phyloP scores from a whole-genome alignment of 129 eudicot species.

The Centella asiatica region DNA sequence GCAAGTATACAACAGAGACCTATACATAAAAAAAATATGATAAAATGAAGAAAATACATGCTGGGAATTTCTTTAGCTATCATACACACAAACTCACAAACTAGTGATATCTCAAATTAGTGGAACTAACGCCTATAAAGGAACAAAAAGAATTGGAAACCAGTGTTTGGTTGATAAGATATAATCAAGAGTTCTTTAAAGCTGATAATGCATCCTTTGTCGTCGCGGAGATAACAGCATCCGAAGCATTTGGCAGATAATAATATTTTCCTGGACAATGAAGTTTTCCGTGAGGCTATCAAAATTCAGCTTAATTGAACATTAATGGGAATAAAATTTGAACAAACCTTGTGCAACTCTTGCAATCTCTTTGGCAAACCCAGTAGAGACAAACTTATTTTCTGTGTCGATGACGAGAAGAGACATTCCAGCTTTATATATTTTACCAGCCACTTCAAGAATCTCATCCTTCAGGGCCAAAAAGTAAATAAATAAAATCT shows the following conservation, averaged over 20 bases:
- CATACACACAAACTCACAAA: neutral
- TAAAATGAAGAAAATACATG: neutral
- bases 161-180: neutral
- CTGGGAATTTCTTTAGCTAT: neutral
- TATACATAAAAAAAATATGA: too few species aligned
- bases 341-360: constrained; percentile 84
- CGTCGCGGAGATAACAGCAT: constrained; percentile 88
- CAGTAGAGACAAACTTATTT: constrained; percentile 93
- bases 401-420: constrained; percentile 92
- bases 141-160: neutral
- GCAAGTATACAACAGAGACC: too few species aligned
- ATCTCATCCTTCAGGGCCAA: constrained; percentile 96
- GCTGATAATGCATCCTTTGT: constrained; percentile 80
- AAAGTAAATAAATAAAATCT: too few species aligned
- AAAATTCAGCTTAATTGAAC: neutral
- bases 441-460: constrained; percentile 93
- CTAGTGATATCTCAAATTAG: neutral
- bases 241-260: constrained; percentile 96
- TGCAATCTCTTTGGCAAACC: constrained; percentile 95
- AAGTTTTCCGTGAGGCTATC: neutral
- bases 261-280: constrained; percentile 74
- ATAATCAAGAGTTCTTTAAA: constrained; percentile 61
- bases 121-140: neutral
- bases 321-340: neutral
- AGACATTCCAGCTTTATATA: constrained; percentile 96